Percentiles rank a stretch among this genome's conserved stretches.
phyloP scores from a whole-genome alignment of 129 eudicot species.

The Calendula officinalis region DNA sequence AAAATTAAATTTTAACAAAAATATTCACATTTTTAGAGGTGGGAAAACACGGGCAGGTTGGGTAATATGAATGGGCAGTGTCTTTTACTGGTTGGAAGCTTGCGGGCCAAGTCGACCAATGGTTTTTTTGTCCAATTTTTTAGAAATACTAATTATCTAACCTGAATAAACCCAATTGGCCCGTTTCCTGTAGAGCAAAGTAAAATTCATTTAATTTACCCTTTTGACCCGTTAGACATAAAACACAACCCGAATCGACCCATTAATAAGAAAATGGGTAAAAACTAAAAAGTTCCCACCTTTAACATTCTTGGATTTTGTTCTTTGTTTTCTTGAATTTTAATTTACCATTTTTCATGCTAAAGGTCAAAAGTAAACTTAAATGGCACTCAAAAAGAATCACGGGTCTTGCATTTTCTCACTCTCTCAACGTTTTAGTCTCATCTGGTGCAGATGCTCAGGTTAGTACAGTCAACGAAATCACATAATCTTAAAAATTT shows the following conservation, averaged over 20 bases:
- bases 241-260: too few relatives aligned
- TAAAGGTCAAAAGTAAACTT: conserved; percentile 86
- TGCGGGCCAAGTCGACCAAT: not conserved
- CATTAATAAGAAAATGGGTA: too few relatives aligned
- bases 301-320: not conserved
- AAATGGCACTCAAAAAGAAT: conserved; percentile 74
- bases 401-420: conserved; percentile 92
- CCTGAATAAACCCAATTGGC: not conserved
- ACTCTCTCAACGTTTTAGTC: conserved; percentile 46
- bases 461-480: conserved; percentile 43
- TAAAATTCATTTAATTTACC: not conserved
- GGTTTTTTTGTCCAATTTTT: not conserved
- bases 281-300: not conserved
- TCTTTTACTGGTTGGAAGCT: not conserved
- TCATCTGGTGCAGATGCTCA: conserved; percentile 66
- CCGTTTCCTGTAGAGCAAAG: not conserved
- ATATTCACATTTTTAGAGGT: not conserved
- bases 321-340: not conserved
- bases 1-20: not conserved
- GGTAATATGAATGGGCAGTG: not conserved
- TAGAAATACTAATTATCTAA: not conserved
- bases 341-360: conserved; percentile 4
- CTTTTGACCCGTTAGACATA: not conserved
- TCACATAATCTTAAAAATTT: not conserved
- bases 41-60: not conserved